Evolutionary conservation across 2,329 filamentous ascomycete species (phyloP).

Genomic region (Venturia pyrina): DNA sequence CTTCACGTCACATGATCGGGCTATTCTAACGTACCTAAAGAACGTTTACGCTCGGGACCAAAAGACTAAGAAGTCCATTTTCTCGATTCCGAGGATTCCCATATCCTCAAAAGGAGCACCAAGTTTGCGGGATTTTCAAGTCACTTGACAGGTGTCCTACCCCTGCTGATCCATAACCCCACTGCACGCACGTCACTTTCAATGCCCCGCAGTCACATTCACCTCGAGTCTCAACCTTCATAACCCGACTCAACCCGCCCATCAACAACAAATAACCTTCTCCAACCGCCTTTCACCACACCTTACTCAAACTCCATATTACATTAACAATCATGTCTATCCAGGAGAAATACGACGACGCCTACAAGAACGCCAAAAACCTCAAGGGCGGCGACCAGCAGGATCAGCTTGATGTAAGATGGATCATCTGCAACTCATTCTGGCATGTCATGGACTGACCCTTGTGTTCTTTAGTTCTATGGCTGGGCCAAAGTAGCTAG

Average conservation of each 20-base stretch:
- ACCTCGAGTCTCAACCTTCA: background rate
- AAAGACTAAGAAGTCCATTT: background rate
- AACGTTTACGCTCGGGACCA: background rate
- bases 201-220: background rate
- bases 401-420: constrained; percentile 3
- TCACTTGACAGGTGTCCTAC: background rate
- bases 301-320: background rate
- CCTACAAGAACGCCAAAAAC: constrained; percentile 10
- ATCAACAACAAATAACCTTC: background rate
- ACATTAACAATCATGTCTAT: background rate
- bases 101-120: too few species aligned
- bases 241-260: background rate
- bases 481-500: constrained; percentile 36
- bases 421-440: background rate
- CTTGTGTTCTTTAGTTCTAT: constrained; percentile 35
- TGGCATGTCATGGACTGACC: background rate
- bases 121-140: too few species aligned
- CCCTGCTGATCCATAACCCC: background rate
- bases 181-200: background rate
- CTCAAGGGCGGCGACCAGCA: background rate
- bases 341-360: constrained; percentile 7
- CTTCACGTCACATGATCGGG: background rate
- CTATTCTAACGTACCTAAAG: background rate
- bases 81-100: background rate
- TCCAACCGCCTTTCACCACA: background rate